Percentiles rank a stretch among this genome's conserved stretches.
Evolutionary conservation across 495 filamentous ascomycete species (phyloP).

Genomic region (Pyrenula massariospora): DNA sequence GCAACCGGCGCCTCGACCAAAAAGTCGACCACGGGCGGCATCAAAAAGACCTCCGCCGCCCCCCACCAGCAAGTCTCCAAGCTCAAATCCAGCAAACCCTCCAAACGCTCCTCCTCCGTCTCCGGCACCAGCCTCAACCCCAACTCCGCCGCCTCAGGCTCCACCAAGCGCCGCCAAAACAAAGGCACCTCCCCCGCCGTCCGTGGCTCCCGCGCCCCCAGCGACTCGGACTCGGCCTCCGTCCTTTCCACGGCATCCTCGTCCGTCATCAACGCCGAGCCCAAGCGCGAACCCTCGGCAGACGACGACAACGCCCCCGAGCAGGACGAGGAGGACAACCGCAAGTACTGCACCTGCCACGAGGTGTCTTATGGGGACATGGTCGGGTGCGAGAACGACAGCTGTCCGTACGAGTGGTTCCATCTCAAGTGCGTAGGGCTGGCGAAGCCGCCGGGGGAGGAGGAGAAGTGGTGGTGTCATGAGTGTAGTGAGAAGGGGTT

Average conservation of each 20-base stretch:
- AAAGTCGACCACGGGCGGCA: conserved; percentile 25
- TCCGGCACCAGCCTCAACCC: conserved; percentile 25
- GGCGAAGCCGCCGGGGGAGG: conserved; percentile 63
- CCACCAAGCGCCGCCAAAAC: conserved; percentile 33
- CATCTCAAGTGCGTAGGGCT: conserved; percentile 93
- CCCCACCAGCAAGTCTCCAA: conserved; percentile 52
- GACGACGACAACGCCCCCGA: conserved; percentile 49
- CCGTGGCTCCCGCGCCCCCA: conserved; percentile 6
- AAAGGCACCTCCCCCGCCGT: conserved; percentile 36
- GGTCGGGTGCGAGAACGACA: conserved; percentile 93
- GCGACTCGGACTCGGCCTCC: conserved; percentile 4
- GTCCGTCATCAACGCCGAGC: conserved; percentile 12
- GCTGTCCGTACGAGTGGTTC: conserved; percentile 94
- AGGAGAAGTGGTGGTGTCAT: conserved; percentile 84
- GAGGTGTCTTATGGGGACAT: conserved; percentile 92
- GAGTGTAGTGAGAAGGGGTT: conserved; percentile 35
- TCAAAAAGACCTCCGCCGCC: conserved; percentile 35
- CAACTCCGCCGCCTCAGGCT: conserved; percentile 21
- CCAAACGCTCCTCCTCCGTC: conserved; percentile 39
- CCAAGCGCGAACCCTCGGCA: conserved; percentile 7
- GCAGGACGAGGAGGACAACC: conserved; percentile 64
- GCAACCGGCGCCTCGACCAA: conserved; percentile 20
- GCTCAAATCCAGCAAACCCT: conserved; percentile 33
- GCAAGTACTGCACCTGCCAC: conserved; percentile 86
- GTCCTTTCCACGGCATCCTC: neutral